Evolutionary conservation across 441 rosid genomes (phyloP).

Genomic region (Monsonia emarginata): DNA sequence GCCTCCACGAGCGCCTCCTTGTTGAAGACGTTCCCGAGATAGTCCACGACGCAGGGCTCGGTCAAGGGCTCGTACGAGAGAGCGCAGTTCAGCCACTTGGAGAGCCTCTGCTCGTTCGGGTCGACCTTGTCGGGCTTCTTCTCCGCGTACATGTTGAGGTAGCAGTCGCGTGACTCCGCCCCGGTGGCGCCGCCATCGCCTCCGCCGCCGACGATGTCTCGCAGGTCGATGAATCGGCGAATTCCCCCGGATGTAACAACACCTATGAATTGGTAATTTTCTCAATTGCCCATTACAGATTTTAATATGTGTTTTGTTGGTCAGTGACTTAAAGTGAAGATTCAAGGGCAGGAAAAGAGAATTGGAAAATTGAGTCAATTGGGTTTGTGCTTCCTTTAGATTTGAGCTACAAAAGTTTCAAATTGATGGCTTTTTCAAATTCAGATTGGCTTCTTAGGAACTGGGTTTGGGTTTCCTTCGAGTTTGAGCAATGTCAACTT

Average conservation of each 20-base stretch:
- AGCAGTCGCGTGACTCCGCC: slow-evolving; percentile 90
- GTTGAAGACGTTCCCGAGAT: slow-evolving; percentile 70
- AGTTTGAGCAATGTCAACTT: not conserved
- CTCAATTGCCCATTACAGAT: not conserved
- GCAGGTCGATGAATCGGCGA: slow-evolving; percentile 10
- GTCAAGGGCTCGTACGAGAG: slow-evolving; percentile 61
- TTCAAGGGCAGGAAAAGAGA: not conserved
- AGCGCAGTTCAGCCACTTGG: slow-evolving; percentile 75
- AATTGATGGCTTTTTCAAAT: too few species aligned
- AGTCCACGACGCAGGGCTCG: slow-evolving; percentile 77
- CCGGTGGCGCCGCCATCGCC: slow-evolving; percentile 77
- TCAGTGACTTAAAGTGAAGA: not conserved
- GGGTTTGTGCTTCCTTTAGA: not conserved
- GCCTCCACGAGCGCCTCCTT: slow-evolving; percentile 71
- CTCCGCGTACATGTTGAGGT: slow-evolving; percentile 90
- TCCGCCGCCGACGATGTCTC: slow-evolving; percentile 6
- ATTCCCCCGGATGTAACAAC: slow-evolving; percentile 5
- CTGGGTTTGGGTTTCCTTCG: not conserved
- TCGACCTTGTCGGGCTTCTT: slow-evolving; percentile 85
- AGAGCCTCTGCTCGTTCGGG: slow-evolving; percentile 81
- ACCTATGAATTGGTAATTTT: slow-evolving; percentile 3
- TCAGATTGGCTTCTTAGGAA: not conserved
- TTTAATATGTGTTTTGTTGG: not conserved
- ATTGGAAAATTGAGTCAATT: not conserved
- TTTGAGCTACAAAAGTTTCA: not conserved